Evolutionary conservation across 805 yeast genomes (phyloP).

Genomic region (Candida maesae): DNA sequence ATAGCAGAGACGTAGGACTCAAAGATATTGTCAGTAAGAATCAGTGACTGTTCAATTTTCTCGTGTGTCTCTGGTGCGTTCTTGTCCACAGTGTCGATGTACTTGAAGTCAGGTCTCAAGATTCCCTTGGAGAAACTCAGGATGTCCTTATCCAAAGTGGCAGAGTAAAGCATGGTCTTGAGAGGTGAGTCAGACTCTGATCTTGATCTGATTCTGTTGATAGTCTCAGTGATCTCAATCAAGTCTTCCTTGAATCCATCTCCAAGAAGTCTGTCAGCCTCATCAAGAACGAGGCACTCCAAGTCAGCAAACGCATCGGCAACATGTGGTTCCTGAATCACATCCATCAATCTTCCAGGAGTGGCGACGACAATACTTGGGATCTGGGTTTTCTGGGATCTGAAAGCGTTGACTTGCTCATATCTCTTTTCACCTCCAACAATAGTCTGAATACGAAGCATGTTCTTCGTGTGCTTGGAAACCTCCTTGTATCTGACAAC

Average conservation of each 20-base stretch:
- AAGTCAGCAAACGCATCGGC: conserved; percentile 48
- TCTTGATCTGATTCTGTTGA: conserved; percentile 35
- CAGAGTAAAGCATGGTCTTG: conserved; percentile 79
- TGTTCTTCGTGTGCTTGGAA: conserved; percentile 22
- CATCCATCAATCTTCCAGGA: conserved; percentile 79
- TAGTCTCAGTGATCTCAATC: conserved; percentile 47
- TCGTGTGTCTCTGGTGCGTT: conserved; percentile 77
- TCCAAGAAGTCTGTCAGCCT: conserved; percentile 85
- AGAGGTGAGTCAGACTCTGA: conserved; percentile 36
- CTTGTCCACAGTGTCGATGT: conserved; percentile 69
- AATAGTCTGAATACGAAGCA: conserved; percentile 44
- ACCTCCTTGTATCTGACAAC: conserved; percentile 32
- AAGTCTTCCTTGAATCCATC: conserved; percentile 73
- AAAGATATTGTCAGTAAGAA: conserved; percentile 49
- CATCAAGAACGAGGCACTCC: conserved; percentile 74
- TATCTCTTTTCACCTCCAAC: conserved; percentile 63
- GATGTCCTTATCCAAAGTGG: conserved; percentile 75
- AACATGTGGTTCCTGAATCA: conserved; percentile 43
- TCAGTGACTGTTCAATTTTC: conserved; percentile 65
- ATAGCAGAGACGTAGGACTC: conserved; percentile 59
- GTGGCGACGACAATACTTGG: conserved; percentile 79
- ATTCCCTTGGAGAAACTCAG: conserved; percentile 57
- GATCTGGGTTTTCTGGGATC: conserved; percentile 21
- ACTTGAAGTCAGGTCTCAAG: conserved; percentile 53
- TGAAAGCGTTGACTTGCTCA: conserved; percentile 33